phyloP scores from a whole-genome alignment of 108 stramenopile species.

The Pseudonitzschia delicatissima region DNA sequence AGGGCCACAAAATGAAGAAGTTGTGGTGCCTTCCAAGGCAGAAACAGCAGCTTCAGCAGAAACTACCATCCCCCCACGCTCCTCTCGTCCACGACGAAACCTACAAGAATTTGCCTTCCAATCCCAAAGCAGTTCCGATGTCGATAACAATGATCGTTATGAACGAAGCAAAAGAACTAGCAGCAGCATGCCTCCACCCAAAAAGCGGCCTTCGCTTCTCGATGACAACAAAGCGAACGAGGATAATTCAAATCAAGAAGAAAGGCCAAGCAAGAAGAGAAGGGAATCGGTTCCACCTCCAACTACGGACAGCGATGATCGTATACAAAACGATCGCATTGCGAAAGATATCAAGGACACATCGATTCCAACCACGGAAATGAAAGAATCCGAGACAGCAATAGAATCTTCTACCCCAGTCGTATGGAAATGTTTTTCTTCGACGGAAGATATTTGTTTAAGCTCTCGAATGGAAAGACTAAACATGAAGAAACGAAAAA shows the following conservation, averaged over 20 bases:
- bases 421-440: slow-evolving; percentile 18
- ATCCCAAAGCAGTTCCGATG: background rate
- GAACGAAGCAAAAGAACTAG: background rate
- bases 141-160: background rate
- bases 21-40: too few relatives aligned
- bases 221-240: too few relatives aligned
- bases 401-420: slow-evolving; percentile 6
- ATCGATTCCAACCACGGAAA: background rate
- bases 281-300: too few relatives aligned
- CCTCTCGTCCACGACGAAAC: background rate
- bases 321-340: too few relatives aligned
- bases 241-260: too few relatives aligned
- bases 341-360: background rate
- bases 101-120: slow-evolving; percentile 18
- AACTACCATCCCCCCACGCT: too few relatives aligned
- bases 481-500: slow-evolving; percentile 13
- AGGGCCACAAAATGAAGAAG: too few relatives aligned
- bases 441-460: slow-evolving; percentile 13
- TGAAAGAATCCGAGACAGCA: background rate
- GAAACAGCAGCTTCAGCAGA: background rate
- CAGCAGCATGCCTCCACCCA: too few relatives aligned
- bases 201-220: too few relatives aligned
- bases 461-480: slow-evolving; percentile 16
- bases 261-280: too few relatives aligned
- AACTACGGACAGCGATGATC: too few relatives aligned